Conservation (phyloP, 306 rosid genomes). For the Lathyrus sativus region DNA sequence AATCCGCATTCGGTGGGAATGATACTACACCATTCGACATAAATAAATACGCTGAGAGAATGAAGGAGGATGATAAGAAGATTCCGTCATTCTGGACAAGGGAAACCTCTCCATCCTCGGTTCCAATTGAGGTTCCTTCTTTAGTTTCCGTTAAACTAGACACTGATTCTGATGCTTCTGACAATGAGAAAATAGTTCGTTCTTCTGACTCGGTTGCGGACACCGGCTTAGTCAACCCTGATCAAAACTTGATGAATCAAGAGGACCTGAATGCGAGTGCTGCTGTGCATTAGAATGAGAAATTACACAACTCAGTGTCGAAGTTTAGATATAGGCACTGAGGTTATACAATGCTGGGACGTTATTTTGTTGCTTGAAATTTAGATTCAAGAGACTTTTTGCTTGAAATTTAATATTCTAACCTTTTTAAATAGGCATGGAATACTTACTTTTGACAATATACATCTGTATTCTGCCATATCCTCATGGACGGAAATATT, state of each 20-base stretch:
- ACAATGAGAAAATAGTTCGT: slow-evolving; percentile 47
- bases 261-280: slow-evolving; percentile 34
- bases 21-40: slow-evolving; percentile 60
- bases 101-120: slow-evolving; percentile 44
- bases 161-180: slow-evolving; percentile 55
- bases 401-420: slow-evolving; percentile 25
- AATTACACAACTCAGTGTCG: slow-evolving; percentile 25
- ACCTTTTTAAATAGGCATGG: slow-evolving; percentile 24
- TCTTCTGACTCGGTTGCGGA: slow-evolving; percentile 40
- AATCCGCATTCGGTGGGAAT: slow-evolving; percentile 89
- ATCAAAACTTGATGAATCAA: slow-evolving; percentile 33
- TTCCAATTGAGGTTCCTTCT: slow-evolving; percentile 45
- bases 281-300: slow-evolving; percentile 39
- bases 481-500: background rate
- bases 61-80: slow-evolving; percentile 81
- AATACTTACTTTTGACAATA: slow-evolving; percentile 22
- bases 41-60: slow-evolving; percentile 71
- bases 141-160: slow-evolving; percentile 50
- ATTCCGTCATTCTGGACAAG: slow-evolving; percentile 56
- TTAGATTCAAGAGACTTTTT: slow-evolving; percentile 30
- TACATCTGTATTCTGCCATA: background rate
- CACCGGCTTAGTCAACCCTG: slow-evolving; percentile 26
- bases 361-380: slow-evolving; percentile 26
- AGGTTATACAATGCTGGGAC: slow-evolving; percentile 29
- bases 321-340: slow-evolving; percentile 10